Evolutionary conservation across 176 grass and related monocot genomes (phyloP).

Genomic region (Pontederia crassipes): DNA sequence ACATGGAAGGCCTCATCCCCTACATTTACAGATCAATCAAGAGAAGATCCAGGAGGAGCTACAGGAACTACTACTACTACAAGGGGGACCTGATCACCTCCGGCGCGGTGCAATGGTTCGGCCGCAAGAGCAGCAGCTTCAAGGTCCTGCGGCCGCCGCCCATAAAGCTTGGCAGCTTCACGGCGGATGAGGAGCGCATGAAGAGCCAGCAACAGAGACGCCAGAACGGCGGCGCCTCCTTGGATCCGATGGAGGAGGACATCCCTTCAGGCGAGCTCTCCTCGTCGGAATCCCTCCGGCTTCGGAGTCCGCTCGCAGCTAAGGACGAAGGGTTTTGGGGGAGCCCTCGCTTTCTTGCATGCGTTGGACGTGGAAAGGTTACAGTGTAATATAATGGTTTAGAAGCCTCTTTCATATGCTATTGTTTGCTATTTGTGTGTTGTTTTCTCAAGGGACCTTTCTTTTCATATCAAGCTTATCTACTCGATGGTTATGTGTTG

Average conservation of each 20-base stretch:
- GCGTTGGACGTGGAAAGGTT: too few species aligned
- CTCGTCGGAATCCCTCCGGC: background rate
- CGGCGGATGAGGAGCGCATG: background rate
- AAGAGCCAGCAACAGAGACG: background rate
- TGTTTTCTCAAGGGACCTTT: too few species aligned
- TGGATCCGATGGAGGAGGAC: background rate
- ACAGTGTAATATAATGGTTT: too few species aligned
- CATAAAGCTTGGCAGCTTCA: slow-evolving; percentile 3
- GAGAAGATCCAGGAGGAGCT: background rate
- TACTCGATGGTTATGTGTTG: too few species aligned
- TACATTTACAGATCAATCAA: slow-evolving; percentile 10
- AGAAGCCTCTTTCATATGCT: too few species aligned
- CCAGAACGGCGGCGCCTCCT: background rate
- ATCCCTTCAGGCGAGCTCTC: background rate
- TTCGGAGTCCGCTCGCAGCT: background rate
- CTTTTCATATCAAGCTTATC: too few species aligned
- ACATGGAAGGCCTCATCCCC: slow-evolving; percentile 2
- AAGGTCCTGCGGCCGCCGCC: background rate
- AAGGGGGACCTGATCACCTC: background rate
- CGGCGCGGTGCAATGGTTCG: background rate
- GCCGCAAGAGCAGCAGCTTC: background rate
- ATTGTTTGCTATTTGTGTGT: too few species aligned
- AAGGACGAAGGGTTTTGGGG: background rate
- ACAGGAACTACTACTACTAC: background rate
- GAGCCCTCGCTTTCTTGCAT: background rate